Percentiles rank a stretch among this genome's conserved stretches.
Conservation (phyloP, 345 rosid species). For the Gossypium stocksii region DNA sequence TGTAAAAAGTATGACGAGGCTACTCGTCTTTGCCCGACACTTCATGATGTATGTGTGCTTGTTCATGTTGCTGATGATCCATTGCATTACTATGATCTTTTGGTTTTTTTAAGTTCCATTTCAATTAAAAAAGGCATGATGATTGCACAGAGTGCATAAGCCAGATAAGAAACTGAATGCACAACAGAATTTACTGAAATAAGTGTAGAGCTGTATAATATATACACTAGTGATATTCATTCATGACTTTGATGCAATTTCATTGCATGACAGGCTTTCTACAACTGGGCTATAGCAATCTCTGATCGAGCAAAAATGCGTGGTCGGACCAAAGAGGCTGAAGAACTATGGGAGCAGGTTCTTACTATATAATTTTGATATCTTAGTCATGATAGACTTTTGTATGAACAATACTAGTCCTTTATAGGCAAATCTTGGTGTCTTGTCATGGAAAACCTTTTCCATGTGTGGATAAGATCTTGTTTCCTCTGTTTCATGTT, state of each 20-base stretch:
- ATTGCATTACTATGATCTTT: constrained; percentile 8
- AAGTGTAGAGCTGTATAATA: neutral
- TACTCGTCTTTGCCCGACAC: constrained; percentile 81
- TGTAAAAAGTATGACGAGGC: constrained; percentile 96
- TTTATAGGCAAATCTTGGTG: neutral
- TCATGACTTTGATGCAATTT: constrained; percentile 9
- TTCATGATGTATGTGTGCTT: constrained; percentile 74
- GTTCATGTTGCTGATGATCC: neutral
- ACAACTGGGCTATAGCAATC: constrained; percentile 99
- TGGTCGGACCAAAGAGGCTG: constrained; percentile 99
- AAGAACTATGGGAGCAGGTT: constrained; percentile 97
- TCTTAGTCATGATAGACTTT: neutral
- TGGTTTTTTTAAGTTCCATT: neutral
- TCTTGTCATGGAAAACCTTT: constrained; percentile 1
- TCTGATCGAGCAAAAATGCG: constrained; percentile 99
- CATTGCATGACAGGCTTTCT: constrained; percentile 71
- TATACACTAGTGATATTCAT: neutral
- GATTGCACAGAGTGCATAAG: constrained; percentile 1
- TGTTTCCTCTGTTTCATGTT: constrained; percentile 6
- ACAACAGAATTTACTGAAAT: neutral
- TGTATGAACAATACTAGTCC: neutral
- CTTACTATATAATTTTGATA: constrained; percentile 10
- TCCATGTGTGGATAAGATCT: neutral
- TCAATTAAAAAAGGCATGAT: constrained; percentile 5
- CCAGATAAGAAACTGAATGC: neutral